Evolutionary conservation across 2,329 filamentous ascomycete genomes (phyloP), one percentile per base, ranked within the genome.

Genomic region (Phaeoacremonium minimum): DNA sequence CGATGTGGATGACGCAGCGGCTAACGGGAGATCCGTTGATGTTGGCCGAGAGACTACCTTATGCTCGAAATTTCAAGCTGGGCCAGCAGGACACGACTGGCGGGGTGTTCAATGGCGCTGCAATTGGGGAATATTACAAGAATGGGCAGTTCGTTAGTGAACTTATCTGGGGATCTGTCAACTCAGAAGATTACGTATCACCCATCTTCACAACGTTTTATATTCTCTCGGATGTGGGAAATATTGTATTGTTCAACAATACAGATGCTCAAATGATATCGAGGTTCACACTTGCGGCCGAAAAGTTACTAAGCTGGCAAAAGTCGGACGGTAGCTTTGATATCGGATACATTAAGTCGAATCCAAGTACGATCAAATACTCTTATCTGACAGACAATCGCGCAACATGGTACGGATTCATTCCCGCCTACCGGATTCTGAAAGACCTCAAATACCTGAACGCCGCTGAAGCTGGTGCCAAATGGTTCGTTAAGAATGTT

Each of bases 351-450:
- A 30, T 34, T 37, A 40, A 40, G 31, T 18, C 22, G 15, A 34
- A 30, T 29, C 37, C 40, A 19, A 11, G 33, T 6, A 28, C 40
- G 15, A 33, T 34, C 30, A 42, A 37, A 29, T 42, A 43, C 32
- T 18, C 37, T 6, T 33, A 43, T 22, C 33, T 43, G 28, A 33
- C 19, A 16, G 40, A 43, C 28, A 30, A 34, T 28, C 37, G 40
- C 13, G 40, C 40, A 6, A 43, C 40, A 13, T 43, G 40, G 40
- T 43, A 43, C 34, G 40, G 40, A 4, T 37, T 43, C 7, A 34
- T 43, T 15, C 14, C 37, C 1, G 40, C 40, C 6, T 43, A 43
- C 31, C 33, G 37, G 14, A 17, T 43, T 5, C 18, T 43, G 14
- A 26, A 32, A 14, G 34, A 40, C 34, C 29, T 18, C 6, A 30